Evolutionary conservation across 78 protist genomes (phyloP), one percentile per base, ranked within the genome.

Genomic region (Parvularia atlantis): DNA sequence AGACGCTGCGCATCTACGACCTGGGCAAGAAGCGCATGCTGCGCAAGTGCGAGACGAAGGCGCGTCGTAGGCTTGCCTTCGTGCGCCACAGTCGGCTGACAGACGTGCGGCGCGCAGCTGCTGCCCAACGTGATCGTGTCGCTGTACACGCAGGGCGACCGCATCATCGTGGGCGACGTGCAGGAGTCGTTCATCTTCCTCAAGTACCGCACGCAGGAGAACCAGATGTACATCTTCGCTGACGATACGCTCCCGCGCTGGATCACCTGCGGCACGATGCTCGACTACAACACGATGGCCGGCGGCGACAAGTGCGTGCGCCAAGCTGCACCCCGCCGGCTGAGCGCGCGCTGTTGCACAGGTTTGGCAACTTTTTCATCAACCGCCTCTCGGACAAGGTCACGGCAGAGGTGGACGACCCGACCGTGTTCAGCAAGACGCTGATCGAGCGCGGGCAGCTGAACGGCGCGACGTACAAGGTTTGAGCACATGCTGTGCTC

Each of bases 191-290:
- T 92, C 75, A 85, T 74, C 68, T 85, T 62, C 41, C 63, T 89
- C 31, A 72, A 66, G 58, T 94, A 93, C 78, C 35, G 62, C 39
- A 50, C 52, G 30, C 11, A 14, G 22, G 86, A 89, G 30, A 91
- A 92, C 69, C 43, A 24, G 50, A 26, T 95, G 53, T 20, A 40
- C 52, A 43, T 92, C 28, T 91, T 93, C 70, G 97, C 96, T 17
- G 97, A 92, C 53, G 94, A 89, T 68, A 60, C 89, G 17, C 24
- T 48, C n/a, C 99, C 97, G 30, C 82, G 97, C 17, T 84, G 82
- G 83, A 6, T 89, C 16, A 85, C 96, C 0, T 39, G 85, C 1
- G 43, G 35, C 22, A 19, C 46, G 33, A 36, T 63, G 37, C 64
- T 96, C 36, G 99, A 96, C 80, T 83, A 81, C 67, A 79, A 80